Conservation (phyloP, 352 stramenopile species). For the Globisporangium cylindrosporum region DNA sequence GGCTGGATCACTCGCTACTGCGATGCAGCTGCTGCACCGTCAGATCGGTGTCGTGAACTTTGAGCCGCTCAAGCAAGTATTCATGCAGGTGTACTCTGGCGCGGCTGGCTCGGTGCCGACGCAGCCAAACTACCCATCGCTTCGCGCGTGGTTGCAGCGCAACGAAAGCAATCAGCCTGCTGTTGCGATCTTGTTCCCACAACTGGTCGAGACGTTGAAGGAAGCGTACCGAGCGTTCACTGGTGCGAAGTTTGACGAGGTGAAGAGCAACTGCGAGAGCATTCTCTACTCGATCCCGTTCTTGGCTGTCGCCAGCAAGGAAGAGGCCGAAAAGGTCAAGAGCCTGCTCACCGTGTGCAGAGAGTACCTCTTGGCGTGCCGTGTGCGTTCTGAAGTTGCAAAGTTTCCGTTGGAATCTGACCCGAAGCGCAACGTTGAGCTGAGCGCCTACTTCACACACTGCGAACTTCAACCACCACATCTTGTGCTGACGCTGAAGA, state of each 20-base stretch:
- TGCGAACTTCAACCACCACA: slow-evolving; percentile 98
- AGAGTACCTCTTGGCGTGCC: slow-evolving; percentile 98
- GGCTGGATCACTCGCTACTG: slow-evolving; percentile 94
- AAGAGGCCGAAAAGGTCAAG: slow-evolving; percentile 93
- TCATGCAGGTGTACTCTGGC: slow-evolving; percentile 85
- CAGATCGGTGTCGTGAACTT: slow-evolving; percentile 99
- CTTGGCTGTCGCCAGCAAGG: slow-evolving; percentile 90
- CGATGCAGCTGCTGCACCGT: slow-evolving; percentile 97
- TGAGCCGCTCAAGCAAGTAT: slow-evolving; percentile 90
- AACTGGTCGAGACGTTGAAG: slow-evolving; percentile 93
- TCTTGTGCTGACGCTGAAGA: slow-evolving; percentile 97
- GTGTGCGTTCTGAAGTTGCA: slow-evolving; percentile 90
- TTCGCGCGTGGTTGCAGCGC: slow-evolving; percentile 82
- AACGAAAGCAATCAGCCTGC: slow-evolving; percentile 87
- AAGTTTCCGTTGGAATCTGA: slow-evolving; percentile 65
- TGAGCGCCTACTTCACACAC: slow-evolving; percentile 99
- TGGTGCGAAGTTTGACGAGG: slow-evolving; percentile 97
- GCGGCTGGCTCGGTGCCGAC: slow-evolving; percentile 78
- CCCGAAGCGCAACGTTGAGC: slow-evolving; percentile 92
- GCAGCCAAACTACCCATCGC: slow-evolving; percentile 73
- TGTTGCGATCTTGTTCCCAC: slow-evolving; percentile 85
- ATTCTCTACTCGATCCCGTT: slow-evolving; percentile 96
- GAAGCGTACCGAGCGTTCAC: slow-evolving; percentile 97
- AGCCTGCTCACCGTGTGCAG: slow-evolving; percentile 94
- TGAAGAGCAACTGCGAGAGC: slow-evolving; percentile 90